phyloP scores from a whole-genome alignment of 768 basidiomycete genomes.

The Calocera viscosa region DNA sequence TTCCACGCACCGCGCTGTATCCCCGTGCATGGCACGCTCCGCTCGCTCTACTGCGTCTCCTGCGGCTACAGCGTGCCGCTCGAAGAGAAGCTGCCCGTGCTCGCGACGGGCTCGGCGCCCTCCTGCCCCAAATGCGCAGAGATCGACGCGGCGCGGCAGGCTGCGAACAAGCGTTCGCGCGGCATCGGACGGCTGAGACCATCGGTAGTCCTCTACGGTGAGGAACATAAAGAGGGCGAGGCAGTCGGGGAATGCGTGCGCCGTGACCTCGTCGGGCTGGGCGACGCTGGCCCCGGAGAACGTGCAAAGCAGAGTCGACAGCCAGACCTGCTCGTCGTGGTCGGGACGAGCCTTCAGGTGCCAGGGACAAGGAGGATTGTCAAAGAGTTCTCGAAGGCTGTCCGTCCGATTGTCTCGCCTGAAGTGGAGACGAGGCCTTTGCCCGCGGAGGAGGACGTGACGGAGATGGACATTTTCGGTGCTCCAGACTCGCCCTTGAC shows the following conservation, averaged over 20 bases:
- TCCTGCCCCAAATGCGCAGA: conserved; percentile 68
- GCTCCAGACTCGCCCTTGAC: not conserved
- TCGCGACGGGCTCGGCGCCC: conserved; percentile 51
- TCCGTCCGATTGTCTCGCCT: conserved; percentile 26
- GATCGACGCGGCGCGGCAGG: conserved; percentile 53
- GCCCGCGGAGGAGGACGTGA: not conserved
- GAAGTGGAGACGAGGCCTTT: conserved; percentile 24
- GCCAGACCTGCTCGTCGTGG: conserved; percentile 76
- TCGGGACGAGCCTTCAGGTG: conserved; percentile 78
- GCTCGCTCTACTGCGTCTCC: conserved; percentile 64
- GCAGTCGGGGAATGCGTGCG: conserved; percentile 51
- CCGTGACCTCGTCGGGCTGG: not conserved
- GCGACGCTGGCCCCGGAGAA: conserved; percentile 9
- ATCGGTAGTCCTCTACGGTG: conserved; percentile 84
- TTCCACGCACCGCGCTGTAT: conserved; percentile 64
- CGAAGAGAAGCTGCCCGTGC: conserved; percentile 43
- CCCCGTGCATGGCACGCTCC: conserved; percentile 78
- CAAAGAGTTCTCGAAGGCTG: conserved; percentile 71
- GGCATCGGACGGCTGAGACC: conserved; percentile 72
- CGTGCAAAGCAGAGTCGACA: conserved; percentile 27
- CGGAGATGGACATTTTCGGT: conserved; percentile 21
- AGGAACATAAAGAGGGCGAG: conserved; percentile 75
- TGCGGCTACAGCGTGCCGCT: conserved; percentile 66
- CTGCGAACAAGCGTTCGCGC: conserved; percentile 65
- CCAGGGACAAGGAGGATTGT: conserved; percentile 89